Conservation (phyloP, 2,329 filamentous ascomycete genomes). For the Fusarium continuum region DNA sequence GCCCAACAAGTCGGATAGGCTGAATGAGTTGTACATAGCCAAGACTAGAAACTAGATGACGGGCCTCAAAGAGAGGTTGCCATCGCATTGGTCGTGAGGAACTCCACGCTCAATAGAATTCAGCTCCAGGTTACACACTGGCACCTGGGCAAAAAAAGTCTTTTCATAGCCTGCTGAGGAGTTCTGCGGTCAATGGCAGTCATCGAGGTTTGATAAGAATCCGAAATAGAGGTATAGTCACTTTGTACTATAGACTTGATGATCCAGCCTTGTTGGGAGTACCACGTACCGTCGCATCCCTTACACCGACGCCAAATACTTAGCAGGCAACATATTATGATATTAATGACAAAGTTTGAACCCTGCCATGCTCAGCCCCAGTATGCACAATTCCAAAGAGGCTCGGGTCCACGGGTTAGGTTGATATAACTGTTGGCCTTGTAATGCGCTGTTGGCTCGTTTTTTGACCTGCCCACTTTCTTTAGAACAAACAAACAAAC, state of each 20-base stretch:
- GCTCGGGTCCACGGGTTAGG: too few species aligned
- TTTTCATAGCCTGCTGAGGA: background rate
- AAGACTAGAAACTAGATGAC: constrained; percentile 10
- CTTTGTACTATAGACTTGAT: too few species aligned
- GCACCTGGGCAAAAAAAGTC: background rate
- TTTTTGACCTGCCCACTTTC: constrained; percentile 2
- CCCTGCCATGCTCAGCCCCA: background rate
- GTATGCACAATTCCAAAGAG: too few species aligned
- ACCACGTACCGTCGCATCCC: background rate
- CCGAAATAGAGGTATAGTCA: too few species aligned
- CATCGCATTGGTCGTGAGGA: constrained; percentile 8
- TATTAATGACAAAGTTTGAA: background rate
- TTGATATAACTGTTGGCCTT: constrained; percentile 7
- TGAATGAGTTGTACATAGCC: background rate
- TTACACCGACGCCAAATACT: background rate
- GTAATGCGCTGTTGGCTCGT: constrained; percentile 25
- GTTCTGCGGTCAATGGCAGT: background rate
- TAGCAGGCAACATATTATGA: background rate
- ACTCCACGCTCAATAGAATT: background rate
- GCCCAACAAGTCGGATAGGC: constrained; percentile 2
- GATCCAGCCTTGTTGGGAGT: background rate
- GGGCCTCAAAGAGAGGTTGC: constrained; percentile 26
- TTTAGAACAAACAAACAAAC: background rate
- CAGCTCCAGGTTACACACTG: background rate
- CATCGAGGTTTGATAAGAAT: too few species aligned